Conservation (phyloP, 2,329 filamentous ascomycete genomes). For the Penicillium sumatraense region DNA sequence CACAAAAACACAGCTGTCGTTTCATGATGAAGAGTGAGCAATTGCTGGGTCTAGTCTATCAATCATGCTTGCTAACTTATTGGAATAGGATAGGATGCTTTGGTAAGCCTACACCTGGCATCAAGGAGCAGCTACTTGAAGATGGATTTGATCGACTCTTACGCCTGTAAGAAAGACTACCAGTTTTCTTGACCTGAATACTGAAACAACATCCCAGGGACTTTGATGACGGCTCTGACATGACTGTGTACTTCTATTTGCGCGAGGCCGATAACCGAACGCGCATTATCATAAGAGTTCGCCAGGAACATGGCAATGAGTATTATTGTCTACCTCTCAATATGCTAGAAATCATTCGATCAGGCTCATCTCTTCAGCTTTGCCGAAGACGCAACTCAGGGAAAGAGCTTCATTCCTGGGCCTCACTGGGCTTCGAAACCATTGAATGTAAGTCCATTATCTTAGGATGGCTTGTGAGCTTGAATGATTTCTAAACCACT, state of each 20-base stretch:
- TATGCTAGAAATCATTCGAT: constrained; percentile 44
- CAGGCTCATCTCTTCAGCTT: constrained; percentile 44
- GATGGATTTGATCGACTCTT: constrained; percentile 44
- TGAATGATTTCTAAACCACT: too few relatives aligned
- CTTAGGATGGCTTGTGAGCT: too few relatives aligned
- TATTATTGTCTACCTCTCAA: constrained; percentile 58
- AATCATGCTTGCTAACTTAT: constrained; percentile 1
- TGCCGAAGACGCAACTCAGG: constrained; percentile 42
- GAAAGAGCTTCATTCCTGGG: constrained; percentile 55
- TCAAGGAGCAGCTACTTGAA: constrained; percentile 36
- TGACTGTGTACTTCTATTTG: constrained; percentile 57
- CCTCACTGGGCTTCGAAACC: constrained; percentile 57
- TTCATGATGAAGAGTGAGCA: constrained; percentile 36
- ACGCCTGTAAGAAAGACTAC: constrained; percentile 37
- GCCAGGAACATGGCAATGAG: constrained; percentile 45
- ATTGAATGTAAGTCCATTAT: constrained; percentile 54
- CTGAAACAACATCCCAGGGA: constrained; percentile 37
- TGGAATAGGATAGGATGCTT: constrained; percentile 41
- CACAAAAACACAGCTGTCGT: constrained; percentile 35
- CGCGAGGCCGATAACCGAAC: constrained; percentile 56
- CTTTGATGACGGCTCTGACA: constrained; percentile 51
- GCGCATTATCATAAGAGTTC: constrained; percentile 58
- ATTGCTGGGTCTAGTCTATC: neutral
- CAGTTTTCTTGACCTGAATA: neutral
- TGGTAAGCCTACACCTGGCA: constrained; percentile 31